These are phyloP conservation scores for Raffaelea ambrosiae DNA, from an alignment of 2,329 filamentous ascomycete species.

Conservation along the genomic window DNA sequence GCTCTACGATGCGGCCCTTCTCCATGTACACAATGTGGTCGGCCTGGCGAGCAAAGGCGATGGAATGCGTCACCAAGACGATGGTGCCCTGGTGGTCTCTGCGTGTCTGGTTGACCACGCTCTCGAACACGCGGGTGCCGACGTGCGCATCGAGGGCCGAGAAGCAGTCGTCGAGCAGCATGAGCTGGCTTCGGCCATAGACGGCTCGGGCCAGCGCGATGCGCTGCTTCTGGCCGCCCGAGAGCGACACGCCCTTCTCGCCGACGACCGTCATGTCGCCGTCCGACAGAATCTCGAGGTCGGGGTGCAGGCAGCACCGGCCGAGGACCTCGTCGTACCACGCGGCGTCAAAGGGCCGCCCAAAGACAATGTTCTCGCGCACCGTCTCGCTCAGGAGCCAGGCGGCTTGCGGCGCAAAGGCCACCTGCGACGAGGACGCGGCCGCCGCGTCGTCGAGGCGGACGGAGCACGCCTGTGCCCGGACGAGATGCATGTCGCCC, in stretches of 20 bases:
- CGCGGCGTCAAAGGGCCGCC: slow-evolving; percentile 55
- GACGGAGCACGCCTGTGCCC: slow-evolving; percentile 11
- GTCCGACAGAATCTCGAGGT: slow-evolving; percentile 68
- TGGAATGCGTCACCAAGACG: slow-evolving; percentile 35
- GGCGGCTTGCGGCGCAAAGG: slow-evolving; percentile 26
- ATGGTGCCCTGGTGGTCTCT: slow-evolving; percentile 12
- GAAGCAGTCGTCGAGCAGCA: slow-evolving; percentile 52
- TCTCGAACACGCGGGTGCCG: slow-evolving; percentile 54
- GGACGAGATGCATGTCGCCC: slow-evolving; percentile 16
- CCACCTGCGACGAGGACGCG: slow-evolving; percentile 1
- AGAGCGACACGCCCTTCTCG: slow-evolving; percentile 55
- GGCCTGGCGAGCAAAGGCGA: slow-evolving; percentile 46
- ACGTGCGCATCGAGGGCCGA: slow-evolving; percentile 50
- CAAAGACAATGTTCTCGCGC: slow-evolving; percentile 22
- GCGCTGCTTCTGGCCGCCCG: slow-evolving; percentile 47
- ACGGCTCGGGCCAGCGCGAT: slow-evolving; percentile 47
- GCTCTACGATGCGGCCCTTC: slow-evolving; percentile 52
- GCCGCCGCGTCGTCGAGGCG: slow-evolving; percentile 6
- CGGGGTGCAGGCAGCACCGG: slow-evolving; percentile 77
- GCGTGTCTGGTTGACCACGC: slow-evolving; percentile 31
- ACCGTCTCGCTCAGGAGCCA: slow-evolving; percentile 63
- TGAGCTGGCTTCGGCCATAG: slow-evolving; percentile 38
- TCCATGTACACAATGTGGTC: slow-evolving; percentile 62
- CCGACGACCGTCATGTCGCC: slow-evolving; percentile 62
- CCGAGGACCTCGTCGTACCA: slow-evolving; percentile 76